Evolutionary conservation across 805 yeast species (phyloP).

Genomic region (Metschnikowia corniflorae): DNA sequence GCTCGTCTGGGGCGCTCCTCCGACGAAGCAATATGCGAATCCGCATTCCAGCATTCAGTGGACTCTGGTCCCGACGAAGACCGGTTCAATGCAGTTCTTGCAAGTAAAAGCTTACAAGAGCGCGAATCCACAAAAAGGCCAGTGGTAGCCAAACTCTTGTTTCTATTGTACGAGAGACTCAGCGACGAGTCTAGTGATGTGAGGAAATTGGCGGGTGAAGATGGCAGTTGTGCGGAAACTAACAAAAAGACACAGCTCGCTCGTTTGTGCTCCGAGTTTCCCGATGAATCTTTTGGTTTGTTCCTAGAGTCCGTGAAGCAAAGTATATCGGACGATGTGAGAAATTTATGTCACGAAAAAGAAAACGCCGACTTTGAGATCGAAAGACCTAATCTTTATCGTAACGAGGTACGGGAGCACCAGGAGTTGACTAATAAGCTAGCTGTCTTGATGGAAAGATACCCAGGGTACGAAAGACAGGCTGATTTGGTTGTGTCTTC

Average conservation of each 20-base stretch:
- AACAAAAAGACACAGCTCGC: constrained; percentile 2
- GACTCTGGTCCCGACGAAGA: constrained; percentile 4
- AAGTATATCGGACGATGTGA: constrained; percentile 7
- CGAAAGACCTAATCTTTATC: constrained; percentile 13
- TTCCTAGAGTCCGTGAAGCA: not conserved
- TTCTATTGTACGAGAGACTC: constrained; percentile 5
- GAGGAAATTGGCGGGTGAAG: constrained; percentile 6
- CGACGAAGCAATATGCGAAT: not conserved
- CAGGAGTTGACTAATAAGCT: not conserved
- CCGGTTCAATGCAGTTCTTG: constrained; percentile 5
- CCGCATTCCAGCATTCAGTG: constrained; percentile 1
- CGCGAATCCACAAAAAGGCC: not conserved
- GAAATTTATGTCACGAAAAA: constrained; percentile 5
- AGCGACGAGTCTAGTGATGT: constrained; percentile 9
- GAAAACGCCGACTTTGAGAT: constrained; percentile 8
- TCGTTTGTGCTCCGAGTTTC: not conserved
- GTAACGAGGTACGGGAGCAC: constrained; percentile 10
- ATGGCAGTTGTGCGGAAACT: constrained; percentile 1
- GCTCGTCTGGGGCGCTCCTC: constrained; percentile 2
- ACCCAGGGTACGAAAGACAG: not conserved
- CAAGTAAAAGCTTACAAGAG: constrained; percentile 1
- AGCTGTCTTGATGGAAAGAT: not conserved
- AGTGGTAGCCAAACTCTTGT: not conserved
- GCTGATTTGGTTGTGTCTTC: not conserved
- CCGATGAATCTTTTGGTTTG: not conserved